Percentiles rank a stretch among this genome's conserved stretches.
Evolutionary conservation across 2,329 filamentous ascomycete species (phyloP).

Genomic region (Aspergillus pseudotamarii): DNA sequence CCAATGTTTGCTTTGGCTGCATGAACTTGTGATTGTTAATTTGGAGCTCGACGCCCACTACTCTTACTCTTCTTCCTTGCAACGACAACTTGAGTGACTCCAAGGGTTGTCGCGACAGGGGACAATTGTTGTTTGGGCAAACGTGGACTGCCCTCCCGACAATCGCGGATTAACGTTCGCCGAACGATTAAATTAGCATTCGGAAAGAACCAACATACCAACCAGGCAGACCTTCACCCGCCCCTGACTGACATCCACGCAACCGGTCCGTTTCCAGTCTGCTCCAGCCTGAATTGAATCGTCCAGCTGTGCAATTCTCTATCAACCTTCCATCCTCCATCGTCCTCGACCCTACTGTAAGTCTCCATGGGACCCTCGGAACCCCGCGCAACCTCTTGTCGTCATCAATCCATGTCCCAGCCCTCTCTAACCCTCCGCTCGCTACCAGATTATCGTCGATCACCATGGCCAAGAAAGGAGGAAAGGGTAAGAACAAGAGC

Average conservation of each 20-base stretch:
- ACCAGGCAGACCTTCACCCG: conserved; percentile 11
- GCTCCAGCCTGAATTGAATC: not conserved
- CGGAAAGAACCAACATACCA: conserved; percentile 24
- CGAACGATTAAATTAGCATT: conserved; percentile 25
- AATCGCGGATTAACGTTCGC: conserved; percentile 28
- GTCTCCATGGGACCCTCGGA: conserved; percentile 11
- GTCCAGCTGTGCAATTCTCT: not conserved
- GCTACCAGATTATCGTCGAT: conserved; percentile 3
- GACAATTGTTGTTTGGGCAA: not conserved
- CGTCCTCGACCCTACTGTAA: conserved; percentile 12
- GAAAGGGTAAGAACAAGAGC: conserved; percentile 34
- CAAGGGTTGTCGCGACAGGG: not conserved
- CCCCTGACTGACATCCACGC: conserved; percentile 17
- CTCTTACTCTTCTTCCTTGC: not conserved
- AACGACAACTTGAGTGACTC: not conserved
- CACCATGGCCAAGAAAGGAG: conserved; percentile 40
- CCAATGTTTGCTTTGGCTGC: not conserved
- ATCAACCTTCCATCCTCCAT: not conserved
- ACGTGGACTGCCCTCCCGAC: conserved; percentile 4
- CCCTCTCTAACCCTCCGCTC: conserved; percentile 9
- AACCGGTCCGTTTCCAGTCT: conserved; percentile 4
- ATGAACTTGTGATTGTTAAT: not conserved
- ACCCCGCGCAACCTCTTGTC: conserved; percentile 4
- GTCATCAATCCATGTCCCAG: conserved; percentile 17
- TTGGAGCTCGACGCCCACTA: not conserved